A percentile compares a stretch with the other conserved stretches of the same genome.
phyloP scores from a whole-genome alignment of 2,329 filamentous ascomycete species.

The Lachnellula cervina region DNA sequence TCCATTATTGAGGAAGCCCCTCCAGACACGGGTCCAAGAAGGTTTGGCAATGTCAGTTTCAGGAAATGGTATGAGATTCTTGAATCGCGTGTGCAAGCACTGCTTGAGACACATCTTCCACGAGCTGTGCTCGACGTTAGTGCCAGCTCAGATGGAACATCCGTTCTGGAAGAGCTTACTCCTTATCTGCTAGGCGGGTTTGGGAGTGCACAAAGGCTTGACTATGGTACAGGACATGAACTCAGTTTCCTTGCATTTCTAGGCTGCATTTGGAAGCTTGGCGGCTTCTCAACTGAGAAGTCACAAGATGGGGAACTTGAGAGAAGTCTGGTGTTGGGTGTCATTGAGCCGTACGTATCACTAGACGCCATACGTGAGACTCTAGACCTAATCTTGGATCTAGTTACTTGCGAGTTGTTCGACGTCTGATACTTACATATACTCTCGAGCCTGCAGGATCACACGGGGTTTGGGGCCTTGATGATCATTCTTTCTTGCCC shows the following conservation, averaged over 20 bases:
- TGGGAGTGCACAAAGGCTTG: constrained; percentile 81
- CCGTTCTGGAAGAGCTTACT: constrained; percentile 62
- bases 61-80: constrained; percentile 74
- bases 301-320: constrained; percentile 54
- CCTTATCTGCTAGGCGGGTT: constrained; percentile 81
- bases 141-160: constrained; percentile 27
- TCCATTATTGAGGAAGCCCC: constrained; percentile 71
- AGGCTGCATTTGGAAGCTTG: constrained; percentile 85
- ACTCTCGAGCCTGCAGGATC: constrained; percentile 93
- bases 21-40: constrained; percentile 76
- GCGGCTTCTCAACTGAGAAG: constrained; percentile 61
- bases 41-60: constrained; percentile 92
- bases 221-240: constrained; percentile 96
- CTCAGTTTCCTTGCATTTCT: constrained; percentile 91
- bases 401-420: constrained; percentile 75
- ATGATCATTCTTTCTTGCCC: constrained; percentile 90
- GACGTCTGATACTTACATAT: constrained; percentile 81
- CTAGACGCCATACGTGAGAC: neutral
- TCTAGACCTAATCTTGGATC: constrained; percentile 2
- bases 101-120: constrained; percentile 56
- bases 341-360: constrained; percentile 71
- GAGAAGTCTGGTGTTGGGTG: constrained; percentile 72
- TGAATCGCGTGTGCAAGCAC: constrained; percentile 49
- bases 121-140: constrained; percentile 34
- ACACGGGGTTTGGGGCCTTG: constrained; percentile 97